Percentiles rank a stretch among this genome's conserved stretches.
These are phyloP conservation scores for Daldinia sp. DNA, from an alignment of 2,329 filamentous ascomycete species.

Conservation along the genomic window DNA sequence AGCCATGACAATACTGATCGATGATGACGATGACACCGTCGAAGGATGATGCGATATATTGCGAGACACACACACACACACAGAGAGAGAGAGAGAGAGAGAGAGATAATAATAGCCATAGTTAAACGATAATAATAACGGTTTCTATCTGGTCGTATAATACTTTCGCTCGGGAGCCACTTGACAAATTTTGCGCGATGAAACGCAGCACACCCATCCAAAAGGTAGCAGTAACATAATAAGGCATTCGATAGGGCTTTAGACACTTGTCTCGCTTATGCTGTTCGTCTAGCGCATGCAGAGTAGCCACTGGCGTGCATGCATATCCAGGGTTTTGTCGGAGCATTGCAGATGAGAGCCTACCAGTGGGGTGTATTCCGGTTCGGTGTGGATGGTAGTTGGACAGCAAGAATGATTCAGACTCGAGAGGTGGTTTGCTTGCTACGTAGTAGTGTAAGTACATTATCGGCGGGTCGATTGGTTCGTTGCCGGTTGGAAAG, in stretches of 20 bases:
- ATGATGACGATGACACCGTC: conserved; percentile 16
- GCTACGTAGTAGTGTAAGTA: no score
- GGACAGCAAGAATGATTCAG: conserved; percentile 25
- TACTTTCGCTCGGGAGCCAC: conserved; percentile 6
- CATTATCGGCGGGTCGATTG: conserved; percentile 3
- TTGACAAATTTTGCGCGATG: conserved; percentile 20
- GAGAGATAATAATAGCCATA: conserved; percentile 32
- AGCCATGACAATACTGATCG: conserved; percentile 8
- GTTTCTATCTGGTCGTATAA: conserved; percentile 14
- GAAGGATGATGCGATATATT: conserved; percentile 32
- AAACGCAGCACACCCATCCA: conserved; percentile 26
- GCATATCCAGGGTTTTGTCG: conserved; percentile 34
- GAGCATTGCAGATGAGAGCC: conserved; percentile 34
- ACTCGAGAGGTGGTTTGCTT: conserved; percentile 21
- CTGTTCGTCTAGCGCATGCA: conserved; percentile 36
- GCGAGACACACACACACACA: no score
- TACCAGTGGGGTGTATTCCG: conserved; percentile 41
- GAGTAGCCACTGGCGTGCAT: conserved; percentile 32
- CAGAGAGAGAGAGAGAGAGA: no score
- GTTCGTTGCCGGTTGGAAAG: conserved; percentile 7
- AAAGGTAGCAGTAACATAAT: conserved; percentile 20
- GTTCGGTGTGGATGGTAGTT: conserved; percentile 33
- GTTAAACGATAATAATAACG: conserved; percentile 4
- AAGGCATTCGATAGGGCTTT: conserved; percentile 35
- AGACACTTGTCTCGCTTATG: conserved; percentile 39